A percentile compares a stretch with the other conserved stretches of the same genome.
These are phyloP conservation scores for Ophiostoma ulmi DNA, from an alignment of 2,329 filamentous ascomycete genomes.

Conservation along the genomic window DNA sequence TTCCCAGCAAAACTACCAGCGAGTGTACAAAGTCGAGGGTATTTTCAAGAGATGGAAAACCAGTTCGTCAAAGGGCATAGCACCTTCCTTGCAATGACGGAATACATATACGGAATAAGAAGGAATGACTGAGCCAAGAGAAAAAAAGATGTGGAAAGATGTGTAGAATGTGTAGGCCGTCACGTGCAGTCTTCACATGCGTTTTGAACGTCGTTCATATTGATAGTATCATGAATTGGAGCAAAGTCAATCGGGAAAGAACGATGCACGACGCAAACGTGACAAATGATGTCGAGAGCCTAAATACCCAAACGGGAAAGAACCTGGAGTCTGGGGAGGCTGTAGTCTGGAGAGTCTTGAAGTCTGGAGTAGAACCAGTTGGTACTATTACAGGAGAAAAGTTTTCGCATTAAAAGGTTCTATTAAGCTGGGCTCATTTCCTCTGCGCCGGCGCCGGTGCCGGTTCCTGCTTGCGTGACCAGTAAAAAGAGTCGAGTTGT, in stretches of 20 bases:
- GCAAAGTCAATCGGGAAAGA: background rate
- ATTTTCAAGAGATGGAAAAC: too few relatives aligned
- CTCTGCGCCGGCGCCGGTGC: background rate
- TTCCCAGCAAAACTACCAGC: background rate
- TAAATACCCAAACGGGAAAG: background rate
- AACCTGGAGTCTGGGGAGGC: background rate
- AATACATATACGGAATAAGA: background rate
- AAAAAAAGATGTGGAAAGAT: background rate
- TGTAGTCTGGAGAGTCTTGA: too few relatives aligned
- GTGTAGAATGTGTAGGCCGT: background rate
- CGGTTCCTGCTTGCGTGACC: background rate
- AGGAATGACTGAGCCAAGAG: background rate
- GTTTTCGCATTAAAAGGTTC: background rate
- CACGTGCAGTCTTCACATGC: constrained; percentile 1
- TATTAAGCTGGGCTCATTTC: background rate
- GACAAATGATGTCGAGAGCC: background rate
- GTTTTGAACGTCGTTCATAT: background rate
- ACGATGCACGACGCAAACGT: background rate
- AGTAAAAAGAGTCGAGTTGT: background rate
- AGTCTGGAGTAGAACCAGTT: background rate
- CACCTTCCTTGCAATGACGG: background rate
- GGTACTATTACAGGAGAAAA: background rate
- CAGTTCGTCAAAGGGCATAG: background rate
- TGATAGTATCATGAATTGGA: background rate
- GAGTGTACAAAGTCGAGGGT: background rate